Base-by-base conservation (phyloP, 768 basidiomycete species). In the Tricholoma saponaceum region DNA sequence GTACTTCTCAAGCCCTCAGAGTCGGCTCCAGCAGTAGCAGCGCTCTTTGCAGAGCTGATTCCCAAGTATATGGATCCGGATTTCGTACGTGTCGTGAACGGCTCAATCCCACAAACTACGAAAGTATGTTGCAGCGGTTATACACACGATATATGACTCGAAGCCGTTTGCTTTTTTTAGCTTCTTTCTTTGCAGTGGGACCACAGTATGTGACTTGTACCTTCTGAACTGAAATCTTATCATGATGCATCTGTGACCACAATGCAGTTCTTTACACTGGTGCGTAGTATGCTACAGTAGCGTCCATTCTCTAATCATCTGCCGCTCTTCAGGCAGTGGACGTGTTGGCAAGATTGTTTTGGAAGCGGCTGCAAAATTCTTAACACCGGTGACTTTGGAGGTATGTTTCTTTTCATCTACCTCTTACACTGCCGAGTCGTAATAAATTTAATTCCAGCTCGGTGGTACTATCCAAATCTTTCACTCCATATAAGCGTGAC, bases 1-100 rank as follows among this genome's bases (percentile, higher is more conserved):
- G 83, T 81, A 3, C 71, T 87, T 4, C 47, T 93, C 52, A 95
- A 95, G 68, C 89, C 90, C 0, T 88, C 92, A 1, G 93, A 95
- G 65, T 71, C 82, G 2, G 73, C 82, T 0, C 82, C 86, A 0
- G 78, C 80, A 1, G 72, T 76, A 3, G 82, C 81, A 43, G 63
- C 78, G 9, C 77, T 93, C 10, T 66, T 92, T 14, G 79, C 85
- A 0, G 85, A 90, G 62, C 79, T 93, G 6, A 39, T 91, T 5
- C 84, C 84, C 2, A 83, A 89, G 65, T 95, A 95, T 64, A 62
- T 95, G 58, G 93, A 95, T 68, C 69, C 74, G 0, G 79, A 83
- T 30, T 67, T 89, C 3, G 77, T 83, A n/a, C 75, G 82, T 12
- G 76, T 94, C 30, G 81, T 92, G 25, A 83, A 89, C 60, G 91